Evolutionary conservation across 805 yeast genomes (phyloP).

Genomic region (Schwanniomyces yamadae): DNA sequence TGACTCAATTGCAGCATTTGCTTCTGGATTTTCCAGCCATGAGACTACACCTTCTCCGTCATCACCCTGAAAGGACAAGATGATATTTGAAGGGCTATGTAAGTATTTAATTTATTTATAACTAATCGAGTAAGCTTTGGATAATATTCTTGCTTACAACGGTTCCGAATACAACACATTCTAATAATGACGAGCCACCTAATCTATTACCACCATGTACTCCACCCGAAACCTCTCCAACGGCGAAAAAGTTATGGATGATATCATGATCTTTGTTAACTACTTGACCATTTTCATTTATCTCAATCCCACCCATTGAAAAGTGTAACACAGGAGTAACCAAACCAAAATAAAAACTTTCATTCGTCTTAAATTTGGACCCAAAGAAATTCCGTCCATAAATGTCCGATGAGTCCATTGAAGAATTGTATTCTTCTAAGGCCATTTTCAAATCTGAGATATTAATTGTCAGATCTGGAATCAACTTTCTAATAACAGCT

Average conservation of each 20-base stretch:
- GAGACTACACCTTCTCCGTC: background rate
- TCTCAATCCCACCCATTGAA: constrained; percentile 28
- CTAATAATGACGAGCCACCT: constrained; percentile 57
- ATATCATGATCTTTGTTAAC: constrained; percentile 22
- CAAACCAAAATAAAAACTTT: constrained; percentile 46
- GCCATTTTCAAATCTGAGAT: constrained; percentile 12
- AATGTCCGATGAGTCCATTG: background rate
- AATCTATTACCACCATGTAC: constrained; percentile 64
- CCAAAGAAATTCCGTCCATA: constrained; percentile 9
- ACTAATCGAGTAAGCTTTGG: background rate
- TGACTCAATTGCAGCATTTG: constrained; percentile 1
- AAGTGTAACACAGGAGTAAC: constrained; percentile 46
- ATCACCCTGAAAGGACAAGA: too few relatives aligned
- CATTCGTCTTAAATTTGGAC: constrained; percentile 6
- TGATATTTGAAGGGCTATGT: constrained; percentile 1
- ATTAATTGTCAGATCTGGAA: constrained; percentile 8
- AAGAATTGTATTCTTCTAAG: constrained; percentile 6
- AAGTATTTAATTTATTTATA: background rate
- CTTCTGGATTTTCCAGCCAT: constrained; percentile 7
- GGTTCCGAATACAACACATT: constrained; percentile 59
- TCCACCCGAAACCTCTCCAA: constrained; percentile 70
- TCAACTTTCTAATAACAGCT: background rate
- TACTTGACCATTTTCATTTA: constrained; percentile 18
- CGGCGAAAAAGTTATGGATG: constrained; percentile 53
- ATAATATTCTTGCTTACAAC: constrained; percentile 2